Percentiles rank a stretch among this genome's conserved stretches.
phyloP scores from a whole-genome alignment of 345 rosid genomes.

The Conringia planisiliqua region DNA sequence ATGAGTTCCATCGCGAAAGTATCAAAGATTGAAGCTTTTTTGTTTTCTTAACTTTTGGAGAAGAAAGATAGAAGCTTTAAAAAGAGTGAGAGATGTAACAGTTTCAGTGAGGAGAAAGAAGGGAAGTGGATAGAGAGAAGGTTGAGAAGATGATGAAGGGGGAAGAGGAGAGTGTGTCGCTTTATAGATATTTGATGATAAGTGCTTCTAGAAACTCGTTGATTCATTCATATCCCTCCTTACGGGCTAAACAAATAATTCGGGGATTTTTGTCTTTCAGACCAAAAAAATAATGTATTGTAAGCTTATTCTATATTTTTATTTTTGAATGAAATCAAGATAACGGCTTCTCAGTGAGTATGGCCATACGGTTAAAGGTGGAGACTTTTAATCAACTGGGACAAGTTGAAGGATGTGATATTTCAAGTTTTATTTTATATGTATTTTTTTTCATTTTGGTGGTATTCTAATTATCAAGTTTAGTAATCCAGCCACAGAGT shows the following conservation, averaged over 20 bases:
- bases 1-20: constrained; percentile 51
- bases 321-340: neutral
- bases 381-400: constrained; percentile 11
- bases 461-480: neutral
- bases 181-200: constrained; percentile 25
- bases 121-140: constrained; percentile 11
- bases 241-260: neutral
- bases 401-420: constrained; percentile 15
- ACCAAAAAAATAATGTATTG: neutral
- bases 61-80: neutral
- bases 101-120: neutral
- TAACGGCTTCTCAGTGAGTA: neutral
- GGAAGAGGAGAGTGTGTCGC: constrained; percentile 18
- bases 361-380: neutral
- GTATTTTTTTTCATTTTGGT: no score
- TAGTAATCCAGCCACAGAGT: neutral
- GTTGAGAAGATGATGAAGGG: constrained; percentile 8
- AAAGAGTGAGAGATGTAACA: neutral
- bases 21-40: neutral
- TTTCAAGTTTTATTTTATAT: neutral
- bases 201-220: constrained; percentile 29
- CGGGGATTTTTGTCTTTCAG: neutral
- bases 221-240: neutral
- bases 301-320: neutral
- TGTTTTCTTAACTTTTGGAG: neutral